These are phyloP conservation scores for Apophysomyces ossiformis DNA, from an alignment of 371 early-diverging fungal species.

Conservation along the genomic window DNA sequence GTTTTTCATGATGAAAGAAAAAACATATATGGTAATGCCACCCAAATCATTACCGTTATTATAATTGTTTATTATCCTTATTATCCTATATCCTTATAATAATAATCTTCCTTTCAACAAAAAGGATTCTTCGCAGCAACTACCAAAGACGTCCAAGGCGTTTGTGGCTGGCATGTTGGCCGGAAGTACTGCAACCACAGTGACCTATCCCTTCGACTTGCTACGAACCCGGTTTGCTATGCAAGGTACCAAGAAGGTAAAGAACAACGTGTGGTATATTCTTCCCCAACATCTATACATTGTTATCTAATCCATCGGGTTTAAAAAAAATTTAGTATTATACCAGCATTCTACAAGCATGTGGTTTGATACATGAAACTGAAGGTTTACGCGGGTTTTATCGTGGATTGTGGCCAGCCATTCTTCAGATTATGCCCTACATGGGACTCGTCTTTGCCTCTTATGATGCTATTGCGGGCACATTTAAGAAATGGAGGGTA, in stretches of 20 bases:
- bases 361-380: conserved; percentile 59
- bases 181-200: conserved; percentile 77
- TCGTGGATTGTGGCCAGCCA: conserved; percentile 80
- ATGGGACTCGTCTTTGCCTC: conserved; percentile 87
- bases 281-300: too few relatives aligned
- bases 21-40: too few relatives aligned
- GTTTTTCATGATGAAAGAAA: neutral
- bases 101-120: neutral
- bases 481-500: conserved; percentile 47
- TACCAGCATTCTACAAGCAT: conserved; percentile 64
- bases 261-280: neutral
- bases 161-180: conserved; percentile 76
- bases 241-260: conserved; percentile 67
- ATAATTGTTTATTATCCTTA: too few relatives aligned
- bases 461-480: conserved; percentile 66
- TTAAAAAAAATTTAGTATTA: conserved; percentile 49
- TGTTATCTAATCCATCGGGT: too few relatives aligned
- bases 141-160: conserved; percentile 54
- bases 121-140: conserved; percentile 21
- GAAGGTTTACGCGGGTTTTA: conserved; percentile 91
- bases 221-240: conserved; percentile 91
- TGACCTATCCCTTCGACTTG: conserved; percentile 93
- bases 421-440: conserved; percentile 91
- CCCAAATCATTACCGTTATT: too few relatives aligned
- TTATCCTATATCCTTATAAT: neutral